Evolutionary conservation across 2,329 filamentous ascomycete species (phyloP).

Genomic region (Neofusicoccum sp.): DNA sequence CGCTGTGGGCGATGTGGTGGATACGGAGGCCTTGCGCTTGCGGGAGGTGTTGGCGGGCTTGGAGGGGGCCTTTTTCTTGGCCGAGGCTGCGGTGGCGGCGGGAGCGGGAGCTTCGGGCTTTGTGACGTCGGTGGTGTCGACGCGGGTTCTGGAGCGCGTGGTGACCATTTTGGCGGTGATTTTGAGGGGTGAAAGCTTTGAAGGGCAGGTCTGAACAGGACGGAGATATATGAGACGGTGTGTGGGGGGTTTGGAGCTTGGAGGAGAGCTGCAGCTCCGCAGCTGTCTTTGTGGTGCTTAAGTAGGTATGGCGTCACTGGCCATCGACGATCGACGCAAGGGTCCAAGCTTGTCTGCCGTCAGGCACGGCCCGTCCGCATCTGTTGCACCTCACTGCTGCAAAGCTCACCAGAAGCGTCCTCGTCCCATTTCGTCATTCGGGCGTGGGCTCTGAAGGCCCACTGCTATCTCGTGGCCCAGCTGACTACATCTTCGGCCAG

Average conservation of each 20-base stretch:
- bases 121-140: background rate
- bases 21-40: background rate
- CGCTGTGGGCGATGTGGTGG: background rate
- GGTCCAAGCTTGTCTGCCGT: background rate
- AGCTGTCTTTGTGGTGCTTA: background rate
- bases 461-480: no score
- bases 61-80: background rate
- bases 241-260: background rate
- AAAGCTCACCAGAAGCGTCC: background rate
- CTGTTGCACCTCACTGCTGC: background rate
- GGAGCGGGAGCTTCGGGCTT: background rate
- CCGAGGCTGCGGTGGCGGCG: background rate
- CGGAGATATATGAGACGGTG: background rate
- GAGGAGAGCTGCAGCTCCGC: background rate
- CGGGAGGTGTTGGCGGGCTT: background rate
- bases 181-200: background rate
- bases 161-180: background rate
- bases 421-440: background rate
- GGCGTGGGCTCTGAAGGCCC: background rate
- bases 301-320: slow-evolving; percentile 1
- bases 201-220: no score
- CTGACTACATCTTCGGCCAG: no score
- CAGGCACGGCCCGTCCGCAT: no score
- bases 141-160: background rate
- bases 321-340: slow-evolving; percentile 2